Percentiles rank a stretch among this genome's conserved stretches.
Evolutionary conservation across 163 green algal genomes (phyloP).

Genomic region (Scenedesmus sp.): DNA sequence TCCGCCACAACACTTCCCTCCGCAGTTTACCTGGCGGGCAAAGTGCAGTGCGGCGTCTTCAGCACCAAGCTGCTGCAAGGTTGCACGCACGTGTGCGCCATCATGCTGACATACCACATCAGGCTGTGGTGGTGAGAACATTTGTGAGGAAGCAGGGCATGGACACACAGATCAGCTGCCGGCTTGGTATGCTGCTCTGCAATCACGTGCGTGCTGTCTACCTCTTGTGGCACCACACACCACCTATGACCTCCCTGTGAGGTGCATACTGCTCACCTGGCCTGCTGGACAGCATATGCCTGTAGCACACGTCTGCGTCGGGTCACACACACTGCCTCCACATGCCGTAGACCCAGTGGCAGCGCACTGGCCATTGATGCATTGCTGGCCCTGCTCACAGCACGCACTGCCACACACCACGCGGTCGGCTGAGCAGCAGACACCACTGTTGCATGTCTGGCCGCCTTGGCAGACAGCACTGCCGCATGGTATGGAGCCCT

Average conservation of each 20-base stretch:
- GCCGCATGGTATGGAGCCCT: slow-evolving; percentile 7
- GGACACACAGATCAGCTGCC: too few relatives aligned
- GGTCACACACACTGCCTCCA: slow-evolving; percentile 1
- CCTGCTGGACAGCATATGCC: neutral
- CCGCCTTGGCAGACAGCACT: neutral
- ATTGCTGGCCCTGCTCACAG: slow-evolving; percentile 22
- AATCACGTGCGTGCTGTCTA: too few relatives aligned
- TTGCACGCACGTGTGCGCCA: too few relatives aligned
- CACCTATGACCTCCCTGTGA: neutral
- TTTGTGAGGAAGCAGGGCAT: too few relatives aligned
- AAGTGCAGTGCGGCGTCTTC: neutral
- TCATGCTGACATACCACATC: too few relatives aligned
- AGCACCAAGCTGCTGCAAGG: neutral
- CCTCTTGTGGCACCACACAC: too few relatives aligned
- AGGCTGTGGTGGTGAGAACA: too few relatives aligned
- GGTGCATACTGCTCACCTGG: neutral
- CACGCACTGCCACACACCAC: slow-evolving; percentile 2
- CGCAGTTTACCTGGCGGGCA: neutral
- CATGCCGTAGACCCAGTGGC: neutral
- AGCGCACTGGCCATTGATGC: slow-evolving; percentile 23
- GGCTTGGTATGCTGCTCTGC: too few relatives aligned
- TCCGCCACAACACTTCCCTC: slow-evolving; percentile 1
- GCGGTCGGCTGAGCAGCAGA: neutral
- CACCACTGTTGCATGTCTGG: neutral
- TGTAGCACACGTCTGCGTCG: neutral